Base-by-base conservation (phyloP, 202 grass and related monocot species). In the Bolboschoenoplectus hybrid region DNA sequence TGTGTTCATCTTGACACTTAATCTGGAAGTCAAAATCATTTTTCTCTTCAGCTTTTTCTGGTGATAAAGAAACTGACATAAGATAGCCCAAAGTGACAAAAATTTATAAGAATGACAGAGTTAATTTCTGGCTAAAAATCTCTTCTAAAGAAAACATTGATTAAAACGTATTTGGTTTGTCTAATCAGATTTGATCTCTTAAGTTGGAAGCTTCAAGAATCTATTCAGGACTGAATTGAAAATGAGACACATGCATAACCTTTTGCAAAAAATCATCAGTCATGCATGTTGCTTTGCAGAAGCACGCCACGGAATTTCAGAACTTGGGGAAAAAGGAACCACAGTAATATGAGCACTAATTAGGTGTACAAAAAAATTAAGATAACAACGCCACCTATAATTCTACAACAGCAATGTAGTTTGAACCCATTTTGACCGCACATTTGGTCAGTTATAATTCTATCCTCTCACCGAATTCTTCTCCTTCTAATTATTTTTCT, bases 251-350 rank as follows among this genome's bases (percentile, higher is more conserved):
- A 57, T 57, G 35, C 26, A 39, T 39, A 17, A 2, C 3, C 69
- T 73, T 49, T 73, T 73, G 69, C 69, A 47, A 49, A 73, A 73
- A 10, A 2, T 69, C 69, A 73, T n/a, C n/a, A 74, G 70, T 26
- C 8, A 74, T 72, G 20, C 17, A 10, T 47, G 2, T 71, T 26
- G 14, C 32, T 55, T 52, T 35, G 10, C n/a, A 53, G 12, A 74
- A 74, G 19, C 19, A 74, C 46, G 6, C 8, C 50, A 47, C 19
- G 6, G 50, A 14, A 55, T 78, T 78, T 32, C 36, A 57, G n/a
- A 14, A 55, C 19, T 32, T 39, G 16, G 11, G 62, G 45, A 12
- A 53, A 56, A 78, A 38, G 7, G 44, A 74, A 57, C 13, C 5
- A 17, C 39, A 3, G 34, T 40, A 39, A 40, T 39, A 36, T 77